Base-by-base conservation (phyloP, 495 filamentous ascomycete species). In the Paragyromitra xinjiangensis region DNA sequence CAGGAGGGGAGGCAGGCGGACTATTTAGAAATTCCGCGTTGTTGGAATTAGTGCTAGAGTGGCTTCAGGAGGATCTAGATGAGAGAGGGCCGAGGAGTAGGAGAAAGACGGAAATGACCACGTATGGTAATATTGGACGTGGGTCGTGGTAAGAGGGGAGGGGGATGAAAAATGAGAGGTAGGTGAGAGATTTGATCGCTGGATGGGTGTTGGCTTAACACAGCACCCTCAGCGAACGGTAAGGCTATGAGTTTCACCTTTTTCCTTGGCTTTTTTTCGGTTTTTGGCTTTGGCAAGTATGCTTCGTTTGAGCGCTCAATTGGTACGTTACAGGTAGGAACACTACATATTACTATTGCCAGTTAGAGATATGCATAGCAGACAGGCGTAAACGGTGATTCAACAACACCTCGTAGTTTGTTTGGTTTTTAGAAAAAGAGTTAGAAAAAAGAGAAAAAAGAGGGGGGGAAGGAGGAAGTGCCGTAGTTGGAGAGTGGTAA, bases 31-130 rank as follows among this genome's bases (percentile, higher is more conserved):
- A 81, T 42, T 72, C 70, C 16, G 80, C 65, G 26, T 16, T 82
- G 62, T 56, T 82, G 65, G 91, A 95, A 83, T 82, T 99, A 83
- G 96, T 98, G 61, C 82, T 98, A 71, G 86, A 86, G 67, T 98
- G 95, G 96, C 84, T 98, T 84, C 88, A 90, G 82, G 89, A 92
- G 76, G 95, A 98, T 85, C 83, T 98, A 79, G 83, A 87, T 76
- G 91, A 92, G 72, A 87, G 95, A 66, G 95, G 96, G 0, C 94
- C 93, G 16, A 86, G 95, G 9, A 73, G 59, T 16, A 67, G 65
- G 50, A 74, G 26, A 61, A 80, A 70, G 71, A 79, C 75, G 14
- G 80, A 81, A 51, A 67, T 76, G 69, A 62, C 37, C 4, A 50
- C 66, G 7, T 81, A 81, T 53, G 24, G 22, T 50, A 69, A 70